A percentile compares a stretch with the other conserved stretches of the same genome.
Evolutionary conservation across 345 rosid species (phyloP).

Genomic region (Balakata baccata): DNA sequence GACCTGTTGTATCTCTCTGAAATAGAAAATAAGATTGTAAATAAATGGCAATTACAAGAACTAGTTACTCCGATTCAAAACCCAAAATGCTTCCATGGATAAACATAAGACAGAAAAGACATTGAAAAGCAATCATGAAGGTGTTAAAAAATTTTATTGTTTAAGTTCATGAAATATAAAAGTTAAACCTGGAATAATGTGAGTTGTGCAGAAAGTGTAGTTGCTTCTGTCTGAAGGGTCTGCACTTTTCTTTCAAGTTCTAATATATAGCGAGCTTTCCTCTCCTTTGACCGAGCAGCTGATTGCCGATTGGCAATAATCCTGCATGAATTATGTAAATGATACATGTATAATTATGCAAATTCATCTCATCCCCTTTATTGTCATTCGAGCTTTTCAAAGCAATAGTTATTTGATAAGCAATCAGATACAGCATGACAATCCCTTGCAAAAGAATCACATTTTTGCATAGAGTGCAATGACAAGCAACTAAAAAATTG

Average conservation of each 20-base stretch:
- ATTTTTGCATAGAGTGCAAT: background rate
- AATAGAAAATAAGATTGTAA: constrained; percentile 21
- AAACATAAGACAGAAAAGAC: background rate
- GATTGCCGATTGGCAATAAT: constrained; percentile 84
- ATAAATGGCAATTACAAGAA: background rate
- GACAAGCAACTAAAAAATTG: background rate
- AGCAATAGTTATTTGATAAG: background rate
- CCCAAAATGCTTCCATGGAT: background rate
- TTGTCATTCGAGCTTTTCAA: no score
- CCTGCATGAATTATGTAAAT: constrained; percentile 28
- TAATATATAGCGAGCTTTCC: constrained; percentile 61
- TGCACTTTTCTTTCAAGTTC: constrained; percentile 87
- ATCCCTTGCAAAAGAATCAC: background rate
- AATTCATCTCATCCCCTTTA: no score
- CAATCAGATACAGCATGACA: background rate
- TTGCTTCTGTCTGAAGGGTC: constrained; percentile 76
- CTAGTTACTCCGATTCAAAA: background rate
- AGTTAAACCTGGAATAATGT: constrained; percentile 60
- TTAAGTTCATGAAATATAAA: background rate
- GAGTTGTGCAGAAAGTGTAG: constrained; percentile 77
- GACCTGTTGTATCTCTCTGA: constrained; percentile 81
- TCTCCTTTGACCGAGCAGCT: constrained; percentile 89
- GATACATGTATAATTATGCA: background rate
- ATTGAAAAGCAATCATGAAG: background rate
- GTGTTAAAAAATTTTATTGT: background rate